Conservation (phyloP, 129 eudicot genomes). For the Deinandra increscens region DNA sequence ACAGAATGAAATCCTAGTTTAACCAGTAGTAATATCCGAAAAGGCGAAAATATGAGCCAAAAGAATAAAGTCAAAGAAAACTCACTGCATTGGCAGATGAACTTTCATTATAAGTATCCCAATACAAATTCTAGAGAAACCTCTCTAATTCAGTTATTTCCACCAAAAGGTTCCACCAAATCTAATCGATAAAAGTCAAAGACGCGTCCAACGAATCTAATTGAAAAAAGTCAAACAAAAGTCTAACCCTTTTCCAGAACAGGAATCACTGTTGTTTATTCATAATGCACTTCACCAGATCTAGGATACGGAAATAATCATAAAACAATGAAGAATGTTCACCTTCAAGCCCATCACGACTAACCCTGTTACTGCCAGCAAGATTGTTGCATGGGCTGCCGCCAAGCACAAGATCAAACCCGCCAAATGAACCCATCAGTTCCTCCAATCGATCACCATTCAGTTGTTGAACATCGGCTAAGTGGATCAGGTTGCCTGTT, state of each 20-base stretch:
- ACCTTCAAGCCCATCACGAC: slow-evolving; percentile 93
- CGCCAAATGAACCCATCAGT: slow-evolving; percentile 45
- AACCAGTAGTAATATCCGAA: not conserved
- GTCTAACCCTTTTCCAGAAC: not conserved
- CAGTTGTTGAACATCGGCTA: slow-evolving; percentile 55
- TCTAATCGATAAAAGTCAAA: not conserved
- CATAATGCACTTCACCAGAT: slow-evolving; percentile 56
- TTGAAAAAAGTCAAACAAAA: not conserved
- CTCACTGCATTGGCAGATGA: slow-evolving; percentile 18
- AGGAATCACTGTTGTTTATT: slow-evolving; percentile 19
- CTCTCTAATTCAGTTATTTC: not conserved
- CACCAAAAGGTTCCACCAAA: not conserved
- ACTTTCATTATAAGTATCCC: slow-evolving; percentile 12
- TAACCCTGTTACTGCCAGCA: slow-evolving; percentile 85
- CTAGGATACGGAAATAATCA: slow-evolving; percentile 73
- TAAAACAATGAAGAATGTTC: slow-evolving; percentile 72
- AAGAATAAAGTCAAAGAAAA: not conserved
- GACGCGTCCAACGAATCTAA: not conserved
- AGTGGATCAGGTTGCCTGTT: slow-evolving; percentile 54
- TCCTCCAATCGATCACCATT: slow-evolving; percentile 47
- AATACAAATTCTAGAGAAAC: not conserved
- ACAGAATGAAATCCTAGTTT: not conserved
- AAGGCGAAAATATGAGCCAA: not conserved
- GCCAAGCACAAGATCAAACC: slow-evolving; percentile 71
- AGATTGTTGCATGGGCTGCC: slow-evolving; percentile 94